Evolutionary conservation across 2,329 filamentous ascomycete species (phyloP).

Genomic region (Macrophomina tecta): DNA sequence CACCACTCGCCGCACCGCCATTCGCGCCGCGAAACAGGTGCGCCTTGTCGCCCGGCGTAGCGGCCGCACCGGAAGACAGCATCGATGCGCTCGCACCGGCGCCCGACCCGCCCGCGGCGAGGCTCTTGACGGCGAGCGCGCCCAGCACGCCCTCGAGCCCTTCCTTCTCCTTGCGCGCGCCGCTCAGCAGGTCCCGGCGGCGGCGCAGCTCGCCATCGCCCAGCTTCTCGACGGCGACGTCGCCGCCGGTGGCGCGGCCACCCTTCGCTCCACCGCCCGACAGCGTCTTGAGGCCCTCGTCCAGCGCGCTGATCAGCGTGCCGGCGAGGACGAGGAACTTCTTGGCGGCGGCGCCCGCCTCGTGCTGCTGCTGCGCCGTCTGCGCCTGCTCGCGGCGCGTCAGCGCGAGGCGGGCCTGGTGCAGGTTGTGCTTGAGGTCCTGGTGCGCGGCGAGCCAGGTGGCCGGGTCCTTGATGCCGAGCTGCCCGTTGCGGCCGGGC

Average conservation of each 20-base stretch:
- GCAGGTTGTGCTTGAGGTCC: slow-evolving; percentile 74
- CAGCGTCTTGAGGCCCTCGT: slow-evolving; percentile 64
- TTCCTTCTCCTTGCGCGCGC: slow-evolving; percentile 75
- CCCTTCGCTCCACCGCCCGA: slow-evolving; percentile 38
- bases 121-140: slow-evolving; percentile 61
- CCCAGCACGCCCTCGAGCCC: slow-evolving; percentile 76
- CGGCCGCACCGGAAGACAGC: slow-evolving; percentile 47
- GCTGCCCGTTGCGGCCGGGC: slow-evolving; percentile 2
- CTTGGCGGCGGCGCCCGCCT: slow-evolving; percentile 77
- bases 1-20: neutral
- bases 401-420: slow-evolving; percentile 70
- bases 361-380: slow-evolving; percentile 66
- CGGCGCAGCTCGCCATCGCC: slow-evolving; percentile 78
- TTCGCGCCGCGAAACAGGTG: slow-evolving; percentile 41
- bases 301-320: slow-evolving; percentile 66
- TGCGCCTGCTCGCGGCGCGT: slow-evolving; percentile 69
- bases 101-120: slow-evolving; percentile 39
- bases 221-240: slow-evolving; percentile 54
- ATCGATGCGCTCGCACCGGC: slow-evolving; percentile 41
- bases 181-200: slow-evolving; percentile 71
- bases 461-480: slow-evolving; percentile 31
- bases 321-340: slow-evolving; percentile 72
- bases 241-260: slow-evolving; percentile 33
- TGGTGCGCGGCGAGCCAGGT: slow-evolving; percentile 76
- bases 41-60: slow-evolving; percentile 43